Conservation (phyloP, 129 eudicot genomes). For the Centella asiatica region DNA sequence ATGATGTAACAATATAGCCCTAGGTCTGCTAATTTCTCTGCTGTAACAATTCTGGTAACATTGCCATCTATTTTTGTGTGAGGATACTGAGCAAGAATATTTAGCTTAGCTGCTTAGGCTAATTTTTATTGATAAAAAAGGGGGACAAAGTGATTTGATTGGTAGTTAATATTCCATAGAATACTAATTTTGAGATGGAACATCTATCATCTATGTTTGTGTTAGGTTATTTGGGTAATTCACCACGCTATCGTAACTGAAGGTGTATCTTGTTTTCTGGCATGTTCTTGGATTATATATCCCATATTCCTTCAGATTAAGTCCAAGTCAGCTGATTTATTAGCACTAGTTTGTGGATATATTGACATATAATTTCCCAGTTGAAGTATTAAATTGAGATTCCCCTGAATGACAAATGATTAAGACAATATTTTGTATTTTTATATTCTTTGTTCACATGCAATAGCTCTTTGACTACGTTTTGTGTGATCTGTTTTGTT, state of each 20-base stretch:
- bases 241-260: neutral
- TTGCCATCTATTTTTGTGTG: too few species aligned
- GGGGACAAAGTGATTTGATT: neutral
- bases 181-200: neutral
- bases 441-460: constrained; percentile 56
- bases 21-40: too few species aligned
- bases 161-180: neutral
- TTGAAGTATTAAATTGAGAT: constrained; percentile 29
- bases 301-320: constrained; percentile 19
- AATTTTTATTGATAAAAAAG: too few species aligned
- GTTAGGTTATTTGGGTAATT: neutral
- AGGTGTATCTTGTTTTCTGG: constrained; percentile 11
- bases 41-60: too few species aligned
- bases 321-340: constrained; percentile 20
- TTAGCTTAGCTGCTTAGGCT: too few species aligned
- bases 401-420: constrained; percentile 38
- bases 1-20: too few species aligned
- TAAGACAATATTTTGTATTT: constrained; percentile 21
- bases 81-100: too few species aligned
- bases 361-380: constrained; percentile 16
- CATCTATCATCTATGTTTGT: neutral
- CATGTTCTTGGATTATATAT: constrained; percentile 10
- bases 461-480: constrained; percentile 21
- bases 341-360: constrained; percentile 11
- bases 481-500: constrained; percentile 10